Percentiles rank a stretch among this genome's conserved stretches.
phyloP scores from a whole-genome alignment of 192 early-diverging fungal species.

The Backusella parvicylindrica region DNA sequence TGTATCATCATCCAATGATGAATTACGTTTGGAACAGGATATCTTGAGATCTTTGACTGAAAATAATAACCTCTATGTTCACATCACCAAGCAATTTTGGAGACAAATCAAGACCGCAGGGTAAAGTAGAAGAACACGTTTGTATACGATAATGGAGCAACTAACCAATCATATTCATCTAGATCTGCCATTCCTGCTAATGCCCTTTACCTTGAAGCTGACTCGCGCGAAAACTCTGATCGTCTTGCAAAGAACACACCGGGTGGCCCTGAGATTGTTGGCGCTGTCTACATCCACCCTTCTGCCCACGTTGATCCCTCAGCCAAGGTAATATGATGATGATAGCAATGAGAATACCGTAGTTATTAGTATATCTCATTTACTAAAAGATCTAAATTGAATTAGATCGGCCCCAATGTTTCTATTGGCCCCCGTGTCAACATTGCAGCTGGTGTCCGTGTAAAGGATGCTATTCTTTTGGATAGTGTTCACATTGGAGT shows the following conservation, averaged over 20 bases:
- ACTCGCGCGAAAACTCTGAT: conserved; percentile 57
- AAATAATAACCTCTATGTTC: conserved; percentile 82
- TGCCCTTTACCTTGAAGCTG: conserved; percentile 86
- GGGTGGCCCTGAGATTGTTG: conserved; percentile 75
- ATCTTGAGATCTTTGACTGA: conserved; percentile 82
- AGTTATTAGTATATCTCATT: too few species aligned
- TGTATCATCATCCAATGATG: conserved; percentile 43
- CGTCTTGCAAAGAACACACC: conserved; percentile 52
- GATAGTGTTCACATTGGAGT: conserved; percentile 84
- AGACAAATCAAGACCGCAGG: conserved; percentile 94
- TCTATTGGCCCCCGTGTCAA: conserved; percentile 87
- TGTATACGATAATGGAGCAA: neutral
- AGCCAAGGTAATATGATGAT: conserved; percentile 80
- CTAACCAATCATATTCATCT: neutral
- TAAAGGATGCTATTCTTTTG: conserved; percentile 91
- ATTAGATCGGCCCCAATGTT: conserved; percentile 91
- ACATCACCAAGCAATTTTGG: conserved; percentile 89
- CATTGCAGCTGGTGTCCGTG: conserved; percentile 88
- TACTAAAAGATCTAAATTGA: too few species aligned
- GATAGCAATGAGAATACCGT: too few species aligned
- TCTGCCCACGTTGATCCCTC: conserved; percentile 90
- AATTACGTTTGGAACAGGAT: conserved; percentile 92
- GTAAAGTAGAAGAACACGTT: conserved; percentile 29
- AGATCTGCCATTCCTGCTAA: conserved; percentile 94
- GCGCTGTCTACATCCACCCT: conserved; percentile 93